Conservation (phyloP, 163 green algal species). For the Chlorella variabilis region DNA sequence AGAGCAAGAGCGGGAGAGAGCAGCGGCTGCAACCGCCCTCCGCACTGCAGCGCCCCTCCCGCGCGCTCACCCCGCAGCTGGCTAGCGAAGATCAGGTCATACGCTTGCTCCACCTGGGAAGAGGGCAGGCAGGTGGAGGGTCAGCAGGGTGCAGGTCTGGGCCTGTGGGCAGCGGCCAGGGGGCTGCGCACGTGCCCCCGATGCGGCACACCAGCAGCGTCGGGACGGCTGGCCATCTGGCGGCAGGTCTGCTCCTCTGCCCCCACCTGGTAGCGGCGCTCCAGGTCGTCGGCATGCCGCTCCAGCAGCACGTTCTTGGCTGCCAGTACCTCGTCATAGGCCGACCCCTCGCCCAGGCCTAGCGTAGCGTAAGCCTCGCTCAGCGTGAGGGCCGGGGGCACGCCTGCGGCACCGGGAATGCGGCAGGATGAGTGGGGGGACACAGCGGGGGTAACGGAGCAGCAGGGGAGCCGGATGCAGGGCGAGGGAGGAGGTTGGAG, state of each 20-base stretch:
- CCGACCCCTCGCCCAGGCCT: conserved; percentile 12
- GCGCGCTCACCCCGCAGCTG: conserved; percentile 78
- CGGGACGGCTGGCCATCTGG: too few species aligned
- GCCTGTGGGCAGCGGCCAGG: too few species aligned
- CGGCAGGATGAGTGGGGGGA: not conserved
- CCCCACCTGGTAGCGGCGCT: not conserved
- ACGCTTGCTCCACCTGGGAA: conserved; percentile 83
- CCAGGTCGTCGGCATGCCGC: not conserved
- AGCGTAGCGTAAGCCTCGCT: conserved; percentile 1
- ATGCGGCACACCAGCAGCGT: too few species aligned
- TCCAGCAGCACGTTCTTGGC: conserved; percentile 33
- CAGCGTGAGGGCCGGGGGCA: conserved; percentile 1
- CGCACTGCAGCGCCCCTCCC: conserved; percentile 34
- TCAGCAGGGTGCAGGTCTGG: too few species aligned
- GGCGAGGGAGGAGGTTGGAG: not conserved
- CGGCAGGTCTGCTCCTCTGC: not conserved
- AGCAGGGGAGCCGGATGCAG: not conserved
- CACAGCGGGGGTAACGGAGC: not conserved
- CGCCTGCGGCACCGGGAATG: not conserved
- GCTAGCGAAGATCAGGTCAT: conserved; percentile 90
- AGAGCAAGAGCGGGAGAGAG: too few species aligned
- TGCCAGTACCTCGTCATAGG: conserved; percentile 17
- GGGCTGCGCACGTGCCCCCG: too few species aligned
- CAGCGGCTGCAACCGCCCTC: conserved; percentile 55
- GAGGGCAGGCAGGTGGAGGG: not conserved